phyloP scores from a whole-genome alignment of 257 asterid genomes.

The Scutellaria minor region DNA sequence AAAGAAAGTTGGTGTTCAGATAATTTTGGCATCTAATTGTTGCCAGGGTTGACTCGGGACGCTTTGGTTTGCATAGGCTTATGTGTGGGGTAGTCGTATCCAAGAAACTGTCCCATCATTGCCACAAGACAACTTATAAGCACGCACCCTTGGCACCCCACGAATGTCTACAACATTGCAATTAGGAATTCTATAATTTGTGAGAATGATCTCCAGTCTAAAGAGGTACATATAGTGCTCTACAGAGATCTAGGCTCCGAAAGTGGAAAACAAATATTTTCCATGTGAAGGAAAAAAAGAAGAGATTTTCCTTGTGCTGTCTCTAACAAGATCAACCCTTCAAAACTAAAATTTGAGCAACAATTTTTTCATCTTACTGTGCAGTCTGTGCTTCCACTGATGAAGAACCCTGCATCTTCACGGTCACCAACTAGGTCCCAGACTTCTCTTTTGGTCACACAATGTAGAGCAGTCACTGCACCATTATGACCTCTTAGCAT shows the following conservation, averaged over 20 bases:
- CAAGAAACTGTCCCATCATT: constrained; percentile 16
- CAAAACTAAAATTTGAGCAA: constrained; percentile 13
- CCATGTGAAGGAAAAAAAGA: neutral
- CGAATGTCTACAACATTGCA: too few relatives aligned
- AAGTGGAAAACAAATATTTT: neutral
- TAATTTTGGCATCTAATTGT: neutral
- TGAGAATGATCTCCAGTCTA: constrained; percentile 10
- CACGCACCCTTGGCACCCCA: too few relatives aligned
- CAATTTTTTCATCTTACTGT: constrained; percentile 52
- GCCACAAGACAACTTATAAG: too few relatives aligned
- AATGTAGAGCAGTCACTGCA: constrained; percentile 87
- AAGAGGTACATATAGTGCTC: constrained; percentile 4
- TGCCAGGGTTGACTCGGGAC: neutral
- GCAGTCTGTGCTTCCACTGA: constrained; percentile 97
- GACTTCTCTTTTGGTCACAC: too few relatives aligned
- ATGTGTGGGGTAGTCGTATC: neutral
- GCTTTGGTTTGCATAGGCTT: neutral
- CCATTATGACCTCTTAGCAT: constrained; percentile 88
- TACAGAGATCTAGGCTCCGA: constrained; percentile 30
- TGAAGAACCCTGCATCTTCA: too few relatives aligned
- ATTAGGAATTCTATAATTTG: constrained; percentile 4
- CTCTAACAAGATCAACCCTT: constrained; percentile 8
- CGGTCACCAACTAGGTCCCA: too few relatives aligned
- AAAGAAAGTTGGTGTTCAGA: neutral
- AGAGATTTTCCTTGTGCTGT: neutral